phyloP scores from a whole-genome alignment of 176 grass and related monocot species.

The Raddia distichophylla region DNA sequence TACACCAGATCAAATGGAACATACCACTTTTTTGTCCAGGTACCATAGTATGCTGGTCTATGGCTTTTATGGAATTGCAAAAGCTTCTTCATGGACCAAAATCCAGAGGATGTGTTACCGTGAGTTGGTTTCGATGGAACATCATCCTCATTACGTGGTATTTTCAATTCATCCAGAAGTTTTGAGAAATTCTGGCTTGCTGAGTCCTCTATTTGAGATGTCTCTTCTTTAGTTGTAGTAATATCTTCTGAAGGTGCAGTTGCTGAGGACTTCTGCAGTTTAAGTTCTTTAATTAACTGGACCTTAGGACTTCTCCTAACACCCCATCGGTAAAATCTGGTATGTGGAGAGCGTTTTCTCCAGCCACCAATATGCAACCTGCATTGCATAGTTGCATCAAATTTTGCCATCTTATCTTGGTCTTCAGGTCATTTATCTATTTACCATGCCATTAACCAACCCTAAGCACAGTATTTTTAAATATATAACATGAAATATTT shows the following conservation, averaged over 20 bases:
- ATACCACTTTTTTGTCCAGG: constrained; percentile 61
- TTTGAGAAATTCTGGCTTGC: constrained; percentile 39
- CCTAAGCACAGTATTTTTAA: neutral
- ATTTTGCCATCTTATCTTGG: neutral
- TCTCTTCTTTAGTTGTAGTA: constrained; percentile 30
- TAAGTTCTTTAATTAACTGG: constrained; percentile 57
- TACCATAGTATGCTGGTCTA: constrained; percentile 80
- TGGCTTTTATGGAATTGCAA: constrained; percentile 67
- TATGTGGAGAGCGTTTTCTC: constrained; percentile 44
- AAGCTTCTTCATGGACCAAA: constrained; percentile 53
- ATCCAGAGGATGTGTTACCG: constrained; percentile 4
- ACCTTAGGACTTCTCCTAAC: constrained; percentile 57
- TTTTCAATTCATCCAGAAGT: constrained; percentile 57
- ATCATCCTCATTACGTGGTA: constrained; percentile 36
- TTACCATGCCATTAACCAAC: neutral
- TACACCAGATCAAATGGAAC: constrained; percentile 24
- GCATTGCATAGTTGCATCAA: constrained; percentile 9
- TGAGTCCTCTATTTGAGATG: constrained; percentile 32
- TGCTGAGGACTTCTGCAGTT: constrained; percentile 45
- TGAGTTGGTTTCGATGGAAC: constrained; percentile 11
- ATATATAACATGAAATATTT: neutral
- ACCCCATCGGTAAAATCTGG: constrained; percentile 52
- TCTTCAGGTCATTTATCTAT: constrained; percentile 2
- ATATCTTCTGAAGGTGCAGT: constrained; percentile 27
- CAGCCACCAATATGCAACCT: constrained; percentile 60